Evolutionary conservation across 75 land plant genomes (phyloP), one percentile per base, ranked within the genome.

Genomic region (Pinus albicaulis): DNA sequence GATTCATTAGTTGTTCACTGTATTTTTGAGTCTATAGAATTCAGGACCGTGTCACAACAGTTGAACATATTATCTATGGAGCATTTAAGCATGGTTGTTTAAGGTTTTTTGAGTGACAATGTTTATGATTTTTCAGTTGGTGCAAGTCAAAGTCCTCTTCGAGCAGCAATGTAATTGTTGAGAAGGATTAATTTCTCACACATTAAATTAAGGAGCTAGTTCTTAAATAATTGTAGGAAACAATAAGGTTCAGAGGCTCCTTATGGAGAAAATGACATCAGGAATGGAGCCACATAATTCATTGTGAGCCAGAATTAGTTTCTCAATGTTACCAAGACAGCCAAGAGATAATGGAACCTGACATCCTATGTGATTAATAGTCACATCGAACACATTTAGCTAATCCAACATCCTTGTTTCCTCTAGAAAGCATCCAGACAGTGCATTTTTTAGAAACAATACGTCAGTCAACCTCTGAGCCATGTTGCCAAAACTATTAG

Each of bases 401-500:
- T 72, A 57, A 0, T 60, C 25, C 44, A 92, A 55, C 0, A 66
- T 56, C n/a, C 99, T 95, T 12, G 89, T 62, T 7, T 86, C 81
- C 11, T 80, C 71, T 4, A 98, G 95, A 11, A 96, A 75, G 77
- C 92, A 90, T 0, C 99, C 99, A 34, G 84, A 78, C 41, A 96
- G 77, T 52, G 68, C 65, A 87, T 94, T 96, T 76, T 90, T 89
- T n/a, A 94, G 79, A 56, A 94, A 84, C 64, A 96, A 57, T 3
- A 94, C 70, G 77, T 96, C 98, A 69, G 86, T 84, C 22, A 94
- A 22, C 10, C 73, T 63, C 0, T 76, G 13, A 5, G 78, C 78
- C 87, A 86, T 84, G 81, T 81, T 82, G 5, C 82, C 86, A 20
- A 96, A 75, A 36, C 83, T 84, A 1, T 80, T 15, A 11, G 99